A percentile compares a stretch with the other conserved stretches of the same genome.
Conservation (phyloP, 306 rosid genomes). For the Aeschynomene evenia region DNA sequence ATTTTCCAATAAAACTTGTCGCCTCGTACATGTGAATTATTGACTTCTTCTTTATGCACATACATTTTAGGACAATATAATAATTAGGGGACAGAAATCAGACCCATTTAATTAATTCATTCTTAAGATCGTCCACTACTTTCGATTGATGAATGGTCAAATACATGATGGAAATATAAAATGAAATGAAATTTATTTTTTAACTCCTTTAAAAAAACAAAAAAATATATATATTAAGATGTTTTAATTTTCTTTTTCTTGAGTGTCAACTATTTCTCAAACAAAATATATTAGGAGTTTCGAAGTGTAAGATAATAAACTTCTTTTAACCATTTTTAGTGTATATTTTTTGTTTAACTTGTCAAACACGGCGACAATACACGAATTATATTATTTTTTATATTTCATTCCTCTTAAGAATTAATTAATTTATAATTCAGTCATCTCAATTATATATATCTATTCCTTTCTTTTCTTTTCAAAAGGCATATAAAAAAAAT, state of each 20-base stretch:
- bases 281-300: not conserved
- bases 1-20: no score
- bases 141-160: not conserved
- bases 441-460: not conserved
- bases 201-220: not conserved
- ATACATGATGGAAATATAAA: not conserved
- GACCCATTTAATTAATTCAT: not conserved
- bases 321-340: not conserved
- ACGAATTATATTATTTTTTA: not conserved
- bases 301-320: not conserved
- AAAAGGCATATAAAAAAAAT: not conserved
- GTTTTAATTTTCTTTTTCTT: not conserved
- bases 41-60: not conserved
- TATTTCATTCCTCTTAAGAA: not conserved
- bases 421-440: not conserved
- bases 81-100: not conserved
- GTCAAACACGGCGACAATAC: not conserved
- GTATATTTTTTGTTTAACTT: not conserved
- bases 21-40: not conserved
- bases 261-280: not conserved
- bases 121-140: not conserved
- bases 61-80: not conserved
- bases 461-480: not conserved
- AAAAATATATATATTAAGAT: no score
- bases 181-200: not conserved